Evolutionary conservation across 306 rosid genomes (phyloP).

Genomic region (Vigna trinervia): DNA sequence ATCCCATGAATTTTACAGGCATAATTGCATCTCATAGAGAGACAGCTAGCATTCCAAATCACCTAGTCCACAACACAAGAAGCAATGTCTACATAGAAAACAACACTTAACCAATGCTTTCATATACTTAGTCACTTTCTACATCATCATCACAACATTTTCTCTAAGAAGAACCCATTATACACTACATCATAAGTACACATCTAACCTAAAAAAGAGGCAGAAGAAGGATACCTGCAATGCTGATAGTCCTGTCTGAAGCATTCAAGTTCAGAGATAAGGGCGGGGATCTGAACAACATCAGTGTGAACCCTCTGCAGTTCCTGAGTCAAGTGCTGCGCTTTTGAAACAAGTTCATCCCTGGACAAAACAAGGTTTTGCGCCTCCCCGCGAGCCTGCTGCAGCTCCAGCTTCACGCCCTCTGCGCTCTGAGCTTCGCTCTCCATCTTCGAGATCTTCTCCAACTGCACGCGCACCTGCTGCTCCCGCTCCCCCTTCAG

Average conservation of each 20-base stretch:
- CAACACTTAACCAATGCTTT: slow-evolving; percentile 5
- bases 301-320: slow-evolving; percentile 82
- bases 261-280: slow-evolving; percentile 72
- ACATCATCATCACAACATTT: background rate
- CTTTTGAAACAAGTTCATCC: slow-evolving; percentile 77
- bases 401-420: slow-evolving; percentile 71
- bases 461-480: slow-evolving; percentile 61
- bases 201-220: slow-evolving; percentile 8
- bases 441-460: slow-evolving; percentile 83
- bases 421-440: slow-evolving; percentile 65
- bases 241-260: slow-evolving; percentile 92
- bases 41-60: slow-evolving; percentile 2
- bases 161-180: background rate
- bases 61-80: background rate
- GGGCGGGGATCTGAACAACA: slow-evolving; percentile 79
- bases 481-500: slow-evolving; percentile 85
- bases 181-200: background rate
- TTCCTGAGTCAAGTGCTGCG: slow-evolving; percentile 76
- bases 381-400: slow-evolving; percentile 77
- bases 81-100: background rate
- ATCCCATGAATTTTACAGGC: background rate
- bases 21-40: background rate
- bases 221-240: slow-evolving; percentile 64
- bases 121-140: background rate
- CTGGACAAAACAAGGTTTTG: slow-evolving; percentile 67